Conservation (phyloP, 495 filamentous ascomycete genomes). For the Tuber borchii region DNA sequence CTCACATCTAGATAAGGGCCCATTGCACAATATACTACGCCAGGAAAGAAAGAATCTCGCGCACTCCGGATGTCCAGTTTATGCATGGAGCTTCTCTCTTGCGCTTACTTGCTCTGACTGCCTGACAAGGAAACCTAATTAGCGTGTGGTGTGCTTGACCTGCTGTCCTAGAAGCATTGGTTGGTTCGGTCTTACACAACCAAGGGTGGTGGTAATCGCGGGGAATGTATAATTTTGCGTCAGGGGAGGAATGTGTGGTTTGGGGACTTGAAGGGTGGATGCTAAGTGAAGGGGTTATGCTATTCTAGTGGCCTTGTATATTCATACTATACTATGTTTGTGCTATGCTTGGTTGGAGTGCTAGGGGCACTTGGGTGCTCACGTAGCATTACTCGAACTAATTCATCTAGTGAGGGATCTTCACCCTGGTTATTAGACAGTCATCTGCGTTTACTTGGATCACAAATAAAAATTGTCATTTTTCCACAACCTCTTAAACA, state of each 20-base stretch:
- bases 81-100: not conserved
- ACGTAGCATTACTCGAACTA: not conserved
- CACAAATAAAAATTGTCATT: not conserved
- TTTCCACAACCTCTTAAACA: not conserved
- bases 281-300: not conserved
- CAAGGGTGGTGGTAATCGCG: not conserved
- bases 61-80: not conserved
- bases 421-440: not conserved
- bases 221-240: not conserved
- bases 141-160: not conserved
- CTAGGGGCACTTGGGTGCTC: not conserved
- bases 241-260: not conserved
- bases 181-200: not conserved
- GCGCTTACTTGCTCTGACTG: not conserved
- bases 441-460: not conserved
- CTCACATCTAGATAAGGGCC: not conserved
- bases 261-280: not conserved
- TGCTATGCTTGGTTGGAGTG: too few species aligned
- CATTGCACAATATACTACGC: not conserved
- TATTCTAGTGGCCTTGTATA: not conserved
- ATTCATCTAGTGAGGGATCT: not conserved
- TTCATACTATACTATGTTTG: not conserved
- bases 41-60: not conserved
- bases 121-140: not conserved
- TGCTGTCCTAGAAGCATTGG: not conserved